Base-by-base conservation (phyloP, 2,329 filamentous ascomycete genomes). In the Colletotrichum plurivorum region DNA sequence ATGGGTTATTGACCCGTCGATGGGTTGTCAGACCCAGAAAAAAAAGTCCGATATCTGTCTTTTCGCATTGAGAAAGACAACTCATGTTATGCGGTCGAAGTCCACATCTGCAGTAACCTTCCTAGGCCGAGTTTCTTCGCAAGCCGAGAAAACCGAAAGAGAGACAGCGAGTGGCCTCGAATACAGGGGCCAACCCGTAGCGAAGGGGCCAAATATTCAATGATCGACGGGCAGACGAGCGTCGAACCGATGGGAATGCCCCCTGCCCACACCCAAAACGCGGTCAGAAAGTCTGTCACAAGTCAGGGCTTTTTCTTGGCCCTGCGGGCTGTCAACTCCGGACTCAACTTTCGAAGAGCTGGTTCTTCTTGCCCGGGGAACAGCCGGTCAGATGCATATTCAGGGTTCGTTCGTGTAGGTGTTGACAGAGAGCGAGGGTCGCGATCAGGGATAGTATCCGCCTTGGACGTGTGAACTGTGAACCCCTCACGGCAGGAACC, bases 241-340 rank as follows among this genome's bases (percentile, higher is more conserved):
- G 22, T 25, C 22, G 22, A 25, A 25, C 22, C 22, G 3, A 25
- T 25, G 22, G 22, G 22, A 25, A 25, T 43, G 15, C 41, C 41
- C 41, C 5, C 10, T 16, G 5, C 16, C 15, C 41, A 2, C 16
- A 43, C 12, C 46, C 58, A 61, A 53, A 61, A 61, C 46, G 36
- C 58, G 58, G 58, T 61, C 58, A 61, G 51, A 46, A 49, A 61
- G 36, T 52, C 31, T 45, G 52, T 61, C 48, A 45, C 22, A 61
- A 51, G 46, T 60, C 31, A 43, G 52, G 39, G 43, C 56, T n/a
- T 20, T 48, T 41, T 45, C 16, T 49, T 59, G 56, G 45, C 56
- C 56, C 31, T 36, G 31, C 45, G 56, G 56, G 56, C 45, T 59
- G 56, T 59, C 56, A 59, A 59, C 56, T 59, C 31, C 31, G 56